These are phyloP conservation scores for Plasmodium sp. DNA, from an alignment of 169 alveolate species.

Conservation along the genomic window DNA sequence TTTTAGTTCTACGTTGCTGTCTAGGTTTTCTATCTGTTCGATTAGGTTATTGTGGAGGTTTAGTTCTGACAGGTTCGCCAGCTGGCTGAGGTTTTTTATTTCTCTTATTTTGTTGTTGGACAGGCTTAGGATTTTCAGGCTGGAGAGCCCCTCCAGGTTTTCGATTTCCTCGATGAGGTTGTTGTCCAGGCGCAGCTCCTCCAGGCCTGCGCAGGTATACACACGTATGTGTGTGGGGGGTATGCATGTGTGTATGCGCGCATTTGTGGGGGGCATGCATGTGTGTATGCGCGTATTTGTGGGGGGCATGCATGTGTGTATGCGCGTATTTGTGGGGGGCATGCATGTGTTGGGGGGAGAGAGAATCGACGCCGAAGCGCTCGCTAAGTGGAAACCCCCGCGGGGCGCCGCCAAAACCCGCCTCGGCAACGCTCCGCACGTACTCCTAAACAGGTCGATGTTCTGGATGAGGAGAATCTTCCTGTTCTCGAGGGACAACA, in stretches of 20 bases:
- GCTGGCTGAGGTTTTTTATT: constrained; percentile 47
- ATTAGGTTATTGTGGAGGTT: constrained; percentile 50
- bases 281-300: too few relatives aligned
- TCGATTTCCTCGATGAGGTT: constrained; percentile 61
- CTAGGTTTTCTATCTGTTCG: constrained; percentile 47
- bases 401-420: not conserved
- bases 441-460: constrained; percentile 57
- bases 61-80: constrained; percentile 11
- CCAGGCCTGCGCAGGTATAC: constrained; percentile 4
- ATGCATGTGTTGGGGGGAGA: too few relatives aligned
- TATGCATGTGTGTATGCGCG: not conserved
- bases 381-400: not conserved
- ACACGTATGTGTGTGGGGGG: not conserved
- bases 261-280: too few relatives aligned
- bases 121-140: constrained; percentile 11
- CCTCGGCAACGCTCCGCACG: not conserved
- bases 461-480: constrained; percentile 43
- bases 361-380: not conserved
- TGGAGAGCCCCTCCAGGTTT: constrained; percentile 30
- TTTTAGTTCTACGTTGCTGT: constrained; percentile 35
- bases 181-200: constrained; percentile 40
- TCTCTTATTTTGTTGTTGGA: constrained; percentile 50
- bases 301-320: not conserved
- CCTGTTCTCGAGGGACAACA: constrained; percentile 32
- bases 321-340: not conserved